A percentile compares a stretch with the other conserved stretches of the same genome.
Evolutionary conservation across 2,329 filamentous ascomycete species (phyloP).

Genomic region (Botrytis porri): DNA sequence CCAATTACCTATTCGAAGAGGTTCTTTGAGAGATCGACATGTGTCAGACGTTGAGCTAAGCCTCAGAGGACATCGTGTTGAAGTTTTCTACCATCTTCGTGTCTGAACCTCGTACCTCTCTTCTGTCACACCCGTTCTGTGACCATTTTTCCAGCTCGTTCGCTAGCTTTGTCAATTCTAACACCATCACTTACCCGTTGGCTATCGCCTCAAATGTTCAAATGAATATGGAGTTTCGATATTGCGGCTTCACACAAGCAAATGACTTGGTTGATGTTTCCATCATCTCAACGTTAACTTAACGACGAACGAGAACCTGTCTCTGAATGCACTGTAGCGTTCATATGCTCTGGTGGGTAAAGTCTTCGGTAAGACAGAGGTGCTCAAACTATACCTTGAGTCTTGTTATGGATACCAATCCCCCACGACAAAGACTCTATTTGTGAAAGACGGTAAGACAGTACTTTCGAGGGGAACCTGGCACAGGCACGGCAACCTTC

Average conservation of each 20-base stretch:
- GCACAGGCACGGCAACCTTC: background rate
- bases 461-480: background rate
- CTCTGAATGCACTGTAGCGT: background rate
- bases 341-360: background rate
- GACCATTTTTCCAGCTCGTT: background rate
- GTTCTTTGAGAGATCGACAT: background rate
- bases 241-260: background rate
- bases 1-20: background rate
- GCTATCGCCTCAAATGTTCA: background rate
- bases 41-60: background rate
- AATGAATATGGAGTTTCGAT: background rate
- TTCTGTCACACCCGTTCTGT: background rate
- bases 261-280: background rate
- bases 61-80: background rate
- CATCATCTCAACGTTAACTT: background rate
- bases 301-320: background rate
- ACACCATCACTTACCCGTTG: background rate
- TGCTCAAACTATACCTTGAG: background rate
- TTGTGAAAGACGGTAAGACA: background rate
- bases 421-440: background rate
- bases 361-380: background rate
- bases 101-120: background rate
- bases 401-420: background rate
- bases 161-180: background rate
- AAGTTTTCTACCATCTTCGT: background rate